Percentiles rank a stretch among this genome's conserved stretches.
phyloP scores from a whole-genome alignment of 1,284 basidiomycete genomes.

The Pseudozyma tsukubaensis region DNA sequence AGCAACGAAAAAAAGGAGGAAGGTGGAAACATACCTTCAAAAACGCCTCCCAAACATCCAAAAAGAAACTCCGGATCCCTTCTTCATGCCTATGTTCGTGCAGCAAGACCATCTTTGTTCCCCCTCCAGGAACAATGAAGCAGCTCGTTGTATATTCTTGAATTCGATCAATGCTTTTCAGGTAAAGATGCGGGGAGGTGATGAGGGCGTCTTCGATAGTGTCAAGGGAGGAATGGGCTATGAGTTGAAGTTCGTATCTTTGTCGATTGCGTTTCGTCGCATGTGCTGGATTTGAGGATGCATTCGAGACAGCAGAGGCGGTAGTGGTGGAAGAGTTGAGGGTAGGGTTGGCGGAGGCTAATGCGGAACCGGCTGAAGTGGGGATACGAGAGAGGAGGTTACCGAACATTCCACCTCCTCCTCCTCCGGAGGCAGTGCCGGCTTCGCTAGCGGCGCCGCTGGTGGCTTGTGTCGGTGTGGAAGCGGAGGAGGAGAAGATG shows the following conservation, averaged over 20 bases:
- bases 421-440: slow-evolving; percentile 7
- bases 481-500: slow-evolving; percentile 17
- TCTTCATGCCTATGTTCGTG: slow-evolving; percentile 68
- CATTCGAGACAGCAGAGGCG: not conserved
- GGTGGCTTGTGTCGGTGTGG: slow-evolving; percentile 1
- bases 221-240: slow-evolving; percentile 65
- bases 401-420: slow-evolving; percentile 32
- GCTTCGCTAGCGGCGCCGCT: slow-evolving; percentile 1
- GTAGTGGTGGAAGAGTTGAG: not conserved
- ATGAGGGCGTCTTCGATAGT: slow-evolving; percentile 63
- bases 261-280: slow-evolving; percentile 24
- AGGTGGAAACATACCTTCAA: slow-evolving; percentile 50
- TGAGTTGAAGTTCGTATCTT: slow-evolving; percentile 64
- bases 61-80: slow-evolving; percentile 65
- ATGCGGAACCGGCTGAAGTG: slow-evolving; percentile 6
- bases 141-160: slow-evolving; percentile 63
- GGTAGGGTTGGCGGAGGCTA: no score
- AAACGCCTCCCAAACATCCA: slow-evolving; percentile 66
- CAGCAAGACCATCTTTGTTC: slow-evolving; percentile 64
- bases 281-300: not conserved
- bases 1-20: not conserved
- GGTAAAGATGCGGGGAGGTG: slow-evolving; percentile 55
- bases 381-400: slow-evolving; percentile 35
- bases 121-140: slow-evolving; percentile 63
- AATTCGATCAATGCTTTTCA: slow-evolving; percentile 63